These are phyloP conservation scores for Sporothrix globosa DNA, from an alignment of 2,329 filamentous ascomycete genomes.

Conservation along the genomic window DNA sequence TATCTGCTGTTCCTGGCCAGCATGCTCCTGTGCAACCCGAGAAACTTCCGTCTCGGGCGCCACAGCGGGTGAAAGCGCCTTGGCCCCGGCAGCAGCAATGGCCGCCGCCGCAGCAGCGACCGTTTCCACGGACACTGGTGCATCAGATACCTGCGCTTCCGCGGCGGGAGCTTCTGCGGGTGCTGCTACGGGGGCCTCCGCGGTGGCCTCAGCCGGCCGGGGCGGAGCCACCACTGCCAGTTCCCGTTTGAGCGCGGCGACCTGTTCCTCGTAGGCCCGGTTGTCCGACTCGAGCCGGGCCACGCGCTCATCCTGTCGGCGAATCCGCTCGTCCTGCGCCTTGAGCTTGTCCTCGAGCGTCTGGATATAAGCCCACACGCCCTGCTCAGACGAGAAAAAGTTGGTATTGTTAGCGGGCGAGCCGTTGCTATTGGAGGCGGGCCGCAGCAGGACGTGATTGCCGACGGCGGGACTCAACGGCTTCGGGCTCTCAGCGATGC, in stretches of 20 bases:
- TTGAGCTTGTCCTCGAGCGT: slow-evolving; percentile 65
- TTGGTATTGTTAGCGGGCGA: slow-evolving; percentile 60
- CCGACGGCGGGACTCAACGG: slow-evolving; percentile 66
- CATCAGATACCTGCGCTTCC: neutral
- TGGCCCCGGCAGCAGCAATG: slow-evolving; percentile 5
- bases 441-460: neutral
- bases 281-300: slow-evolving; percentile 48
- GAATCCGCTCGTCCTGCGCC: slow-evolving; percentile 50
- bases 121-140: neutral
- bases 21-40: neutral
- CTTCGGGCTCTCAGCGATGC: slow-evolving; percentile 85
- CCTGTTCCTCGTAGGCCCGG: slow-evolving; percentile 45
- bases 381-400: slow-evolving; percentile 65
- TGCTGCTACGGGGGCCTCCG: neutral
- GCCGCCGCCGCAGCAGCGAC: neutral
- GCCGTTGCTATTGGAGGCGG: slow-evolving; percentile 43
- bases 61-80: neutral
- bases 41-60: neutral
- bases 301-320: slow-evolving; percentile 38
- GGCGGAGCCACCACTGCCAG: slow-evolving; percentile 36
- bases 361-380: slow-evolving; percentile 73
- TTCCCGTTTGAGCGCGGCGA: slow-evolving; percentile 44
- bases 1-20: neutral
- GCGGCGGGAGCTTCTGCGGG: neutral
- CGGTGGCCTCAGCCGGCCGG: no score